phyloP scores from a whole-genome alignment of 2,329 filamentous ascomycete genomes.

The Penicillium aurantiogriseum region DNA sequence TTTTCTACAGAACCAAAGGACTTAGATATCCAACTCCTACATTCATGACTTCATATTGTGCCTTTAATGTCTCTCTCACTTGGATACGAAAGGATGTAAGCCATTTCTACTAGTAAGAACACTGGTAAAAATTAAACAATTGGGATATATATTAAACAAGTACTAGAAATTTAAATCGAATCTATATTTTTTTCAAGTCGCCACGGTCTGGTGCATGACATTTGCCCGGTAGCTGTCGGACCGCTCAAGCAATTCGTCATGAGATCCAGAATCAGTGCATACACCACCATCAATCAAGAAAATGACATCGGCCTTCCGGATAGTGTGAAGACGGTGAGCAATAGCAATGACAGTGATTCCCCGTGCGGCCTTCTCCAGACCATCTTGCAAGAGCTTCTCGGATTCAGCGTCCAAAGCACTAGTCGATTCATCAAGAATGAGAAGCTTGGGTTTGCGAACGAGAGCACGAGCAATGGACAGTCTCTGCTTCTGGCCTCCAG shows the following conservation, averaged over 20 bases:
- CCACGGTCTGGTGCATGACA: constrained; percentile 39
- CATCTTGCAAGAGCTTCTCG: constrained; percentile 49
- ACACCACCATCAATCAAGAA: constrained; percentile 71
- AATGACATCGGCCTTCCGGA: constrained; percentile 73
- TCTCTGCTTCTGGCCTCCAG: constrained; percentile 59
- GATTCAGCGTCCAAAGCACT: constrained; percentile 58
- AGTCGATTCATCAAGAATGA: constrained; percentile 63
- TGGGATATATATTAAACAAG: constrained; percentile 5
- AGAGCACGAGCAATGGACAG: constrained; percentile 59
- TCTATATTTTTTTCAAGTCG: constrained; percentile 13
- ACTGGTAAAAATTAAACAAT: not conserved
- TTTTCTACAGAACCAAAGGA: not conserved
- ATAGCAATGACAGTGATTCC: constrained; percentile 43
- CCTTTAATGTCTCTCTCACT: no score
- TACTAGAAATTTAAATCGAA: not conserved
- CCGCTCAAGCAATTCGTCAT: constrained; percentile 57
- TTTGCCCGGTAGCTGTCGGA: constrained; percentile 43
- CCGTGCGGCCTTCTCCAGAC: constrained; percentile 33
- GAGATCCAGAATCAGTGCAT: constrained; percentile 62
- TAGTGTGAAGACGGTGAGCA: constrained; percentile 44
- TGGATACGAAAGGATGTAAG: not conserved
- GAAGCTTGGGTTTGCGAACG: constrained; percentile 53
- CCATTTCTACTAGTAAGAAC: not conserved
- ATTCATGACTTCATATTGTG: no score
- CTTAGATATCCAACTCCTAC: not conserved